phyloP scores from a whole-genome alignment of 148 eudicot genomes.

The Pouteria glomerata region DNA sequence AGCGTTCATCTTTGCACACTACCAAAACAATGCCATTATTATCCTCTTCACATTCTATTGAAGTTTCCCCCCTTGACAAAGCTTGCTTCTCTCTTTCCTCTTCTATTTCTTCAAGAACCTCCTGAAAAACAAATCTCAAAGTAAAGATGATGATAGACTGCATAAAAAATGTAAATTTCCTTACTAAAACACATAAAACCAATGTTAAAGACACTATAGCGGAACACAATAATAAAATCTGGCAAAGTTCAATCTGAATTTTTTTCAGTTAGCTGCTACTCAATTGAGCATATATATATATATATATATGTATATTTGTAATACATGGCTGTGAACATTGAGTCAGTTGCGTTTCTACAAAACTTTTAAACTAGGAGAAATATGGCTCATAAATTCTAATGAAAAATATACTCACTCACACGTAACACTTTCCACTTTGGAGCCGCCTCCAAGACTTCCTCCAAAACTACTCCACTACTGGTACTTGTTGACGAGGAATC shows the following conservation, averaged over 20 bases:
- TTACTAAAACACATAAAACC: not conserved
- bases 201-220: not conserved
- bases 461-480: constrained; percentile 44
- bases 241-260: not conserved
- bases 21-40: constrained; percentile 75
- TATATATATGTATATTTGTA: not conserved
- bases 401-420: constrained; percentile 82
- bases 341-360: not conserved
- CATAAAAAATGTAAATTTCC: not conserved
- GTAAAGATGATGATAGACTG: not conserved
- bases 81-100: constrained; percentile 64
- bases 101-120: constrained; percentile 79
- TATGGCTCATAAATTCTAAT: not conserved
- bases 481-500: constrained; percentile 34
- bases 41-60: constrained; percentile 30
- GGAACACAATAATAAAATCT: not conserved
- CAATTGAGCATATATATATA: not conserved
- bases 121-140: constrained; percentile 40
- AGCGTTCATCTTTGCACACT: constrained; percentile 90
- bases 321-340: not conserved
- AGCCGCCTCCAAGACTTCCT: constrained; percentile 86
- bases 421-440: constrained; percentile 99
- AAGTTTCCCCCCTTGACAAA: constrained; percentile 32
- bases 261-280: not conserved
- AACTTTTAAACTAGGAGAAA: not conserved